Conservation (phyloP, 306 rosid genomes). For the Glycine soja region DNA sequence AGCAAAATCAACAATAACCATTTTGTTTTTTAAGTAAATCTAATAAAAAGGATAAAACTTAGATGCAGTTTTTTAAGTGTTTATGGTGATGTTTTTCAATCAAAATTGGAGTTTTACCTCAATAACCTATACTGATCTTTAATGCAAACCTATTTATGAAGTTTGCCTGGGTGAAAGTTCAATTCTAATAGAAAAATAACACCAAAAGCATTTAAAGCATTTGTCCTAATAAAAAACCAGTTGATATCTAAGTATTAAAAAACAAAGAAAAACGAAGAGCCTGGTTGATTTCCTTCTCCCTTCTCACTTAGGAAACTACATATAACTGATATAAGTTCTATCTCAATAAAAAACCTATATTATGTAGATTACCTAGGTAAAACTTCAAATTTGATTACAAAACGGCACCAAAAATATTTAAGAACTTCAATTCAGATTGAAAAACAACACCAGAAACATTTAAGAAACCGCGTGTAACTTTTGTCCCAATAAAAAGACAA, state of each 20-base stretch:
- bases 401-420: background rate
- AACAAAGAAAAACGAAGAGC: background rate
- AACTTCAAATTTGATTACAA: background rate
- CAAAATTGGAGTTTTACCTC: background rate
- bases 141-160: background rate
- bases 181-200: background rate
- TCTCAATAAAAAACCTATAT: background rate
- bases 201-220: background rate
- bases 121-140: background rate
- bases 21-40: background rate
- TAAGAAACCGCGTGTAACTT: background rate
- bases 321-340: background rate
- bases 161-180: background rate
- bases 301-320: background rate
- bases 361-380: background rate
- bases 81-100: background rate
- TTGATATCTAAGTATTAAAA: conserved; percentile 10
- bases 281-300: background rate
- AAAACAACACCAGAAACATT: background rate
- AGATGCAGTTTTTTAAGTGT: background rate
- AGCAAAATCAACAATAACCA: background rate
- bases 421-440: background rate
- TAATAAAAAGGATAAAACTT: background rate
- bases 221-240: background rate
- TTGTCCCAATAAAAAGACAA: background rate